Evolutionary conservation across 768 basidiomycete genomes (phyloP), one percentile per base, ranked within the genome.

Genomic region (Amanita jacksonii): DNA sequence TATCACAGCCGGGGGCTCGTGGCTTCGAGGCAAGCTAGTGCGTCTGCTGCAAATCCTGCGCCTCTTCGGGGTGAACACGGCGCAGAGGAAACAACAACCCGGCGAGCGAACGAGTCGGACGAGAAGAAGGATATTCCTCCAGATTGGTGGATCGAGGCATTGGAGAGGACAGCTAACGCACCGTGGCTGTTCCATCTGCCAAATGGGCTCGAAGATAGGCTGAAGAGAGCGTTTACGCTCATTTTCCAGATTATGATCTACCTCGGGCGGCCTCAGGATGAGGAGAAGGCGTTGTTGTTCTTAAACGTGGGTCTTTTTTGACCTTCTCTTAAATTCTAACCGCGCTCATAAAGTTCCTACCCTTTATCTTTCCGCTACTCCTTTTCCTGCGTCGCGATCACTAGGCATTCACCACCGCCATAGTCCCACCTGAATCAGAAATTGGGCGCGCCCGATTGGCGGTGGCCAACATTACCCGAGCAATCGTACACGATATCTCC

Each of bases 171-270:
- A 1, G 52, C 52, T 2, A 46, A 49, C 28, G 57, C 54, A 15
- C 49, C 51, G 15, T 60, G 57, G 57, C 48, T 58, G 10, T 46
- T 45, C 38, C 23, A 43, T 18, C 34, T 52, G 16, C 49, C 50
- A 3, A 36, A 46, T 12, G 54, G 51, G 15, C 52, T 41, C 22
- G 40, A 42, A 9, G 41, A 51, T 33, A 53, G 51, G 42, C 22
- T 60, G 20, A 45, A 48, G 1, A 45, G 54, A 33, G 46, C 57
- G 1, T 59, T 57, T 41, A 52, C 51, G 2, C 42, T 60, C 10
- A 38, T 60, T 4, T 53, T 57, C 45, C 57, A 56, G 49, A 54
- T 59, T 7, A 50, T 57, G 18, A 23, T 59, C 8, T 60, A 59
- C 38, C 52, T 60, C 15, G 50, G 49, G 30, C 51, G 56, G 8